Conservation (phyloP, 441 rosid genomes). For the Erodium trifolium region DNA sequence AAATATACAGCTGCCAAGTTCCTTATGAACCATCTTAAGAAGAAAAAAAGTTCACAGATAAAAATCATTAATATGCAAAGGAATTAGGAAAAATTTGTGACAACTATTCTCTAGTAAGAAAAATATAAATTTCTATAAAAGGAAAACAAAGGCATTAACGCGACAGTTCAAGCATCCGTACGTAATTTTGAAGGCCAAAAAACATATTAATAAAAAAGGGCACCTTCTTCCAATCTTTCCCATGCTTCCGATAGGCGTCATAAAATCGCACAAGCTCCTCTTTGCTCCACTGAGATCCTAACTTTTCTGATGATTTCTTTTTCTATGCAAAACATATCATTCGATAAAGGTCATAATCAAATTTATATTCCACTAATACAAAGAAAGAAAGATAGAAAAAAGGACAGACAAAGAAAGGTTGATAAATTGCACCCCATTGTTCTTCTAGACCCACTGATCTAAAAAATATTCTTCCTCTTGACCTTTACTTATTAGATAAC, state of each 20-base stretch:
- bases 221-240: conserved; percentile 82
- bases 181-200: not conserved
- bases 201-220: conserved; percentile 1
- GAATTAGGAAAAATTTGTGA: not conserved
- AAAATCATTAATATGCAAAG: not conserved
- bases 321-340: conserved; percentile 29
- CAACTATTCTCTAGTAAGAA: not conserved
- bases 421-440: not conserved
- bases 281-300: conserved; percentile 83
- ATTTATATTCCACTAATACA: not conserved
- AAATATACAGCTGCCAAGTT: not conserved
- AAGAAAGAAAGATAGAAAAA: not conserved
- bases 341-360: conserved; percentile 1
- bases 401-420: not conserved
- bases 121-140: not conserved
- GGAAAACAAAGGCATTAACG: not conserved
- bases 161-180: not conserved
- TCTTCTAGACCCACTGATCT: too few relatives aligned
- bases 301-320: conserved; percentile 59
- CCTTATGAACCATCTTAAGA: not conserved
- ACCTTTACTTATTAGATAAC: not conserved
- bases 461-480: too few relatives aligned
- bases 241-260: conserved; percentile 65
- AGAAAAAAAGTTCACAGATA: not conserved
- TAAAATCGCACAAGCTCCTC: conserved; percentile 77